Evolutionary conservation across 2,329 filamentous ascomycete species (phyloP).

Genomic region (Arthroderma sp.): DNA sequence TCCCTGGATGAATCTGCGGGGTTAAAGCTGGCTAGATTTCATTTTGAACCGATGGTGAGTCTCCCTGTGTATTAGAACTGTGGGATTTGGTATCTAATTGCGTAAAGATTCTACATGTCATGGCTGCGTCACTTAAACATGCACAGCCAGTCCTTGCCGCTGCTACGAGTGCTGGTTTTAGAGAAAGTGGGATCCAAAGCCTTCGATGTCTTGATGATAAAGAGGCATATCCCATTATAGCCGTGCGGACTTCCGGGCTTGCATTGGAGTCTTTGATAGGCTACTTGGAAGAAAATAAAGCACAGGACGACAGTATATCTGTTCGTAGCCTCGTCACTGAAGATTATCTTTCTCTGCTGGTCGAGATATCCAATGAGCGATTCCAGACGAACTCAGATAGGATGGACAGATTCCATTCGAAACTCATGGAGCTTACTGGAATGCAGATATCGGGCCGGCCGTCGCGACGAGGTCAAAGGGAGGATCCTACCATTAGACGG

Average conservation of each 20-base stretch:
- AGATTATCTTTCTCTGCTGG: conserved; percentile 52
- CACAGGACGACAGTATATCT: conserved; percentile 24
- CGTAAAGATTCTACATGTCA: conserved; percentile 69
- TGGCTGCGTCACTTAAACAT: conserved; percentile 60
- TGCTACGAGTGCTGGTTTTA: conserved; percentile 69
- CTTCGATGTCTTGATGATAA: conserved; percentile 41
- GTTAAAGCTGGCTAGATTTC: conserved; percentile 56
- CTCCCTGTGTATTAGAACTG: not conserved
- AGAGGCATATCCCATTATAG: conserved; percentile 58
- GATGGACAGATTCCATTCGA: conserved; percentile 24
- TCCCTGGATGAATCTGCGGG: conserved; percentile 33
- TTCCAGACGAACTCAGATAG: conserved; percentile 29
- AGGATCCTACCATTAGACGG: conserved; percentile 24
- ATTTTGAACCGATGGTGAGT: conserved; percentile 88
- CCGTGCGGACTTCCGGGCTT: conserved; percentile 70
- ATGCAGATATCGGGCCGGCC: not conserved
- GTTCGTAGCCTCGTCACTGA: conserved; percentile 48
- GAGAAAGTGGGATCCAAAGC: conserved; percentile 64
- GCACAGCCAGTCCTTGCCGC: conserved; percentile 64
- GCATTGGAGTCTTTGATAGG: conserved; percentile 73
- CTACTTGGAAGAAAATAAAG: conserved; percentile 19
- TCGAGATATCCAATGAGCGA: conserved; percentile 56
- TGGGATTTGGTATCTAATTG: not conserved
- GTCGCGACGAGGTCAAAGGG: conserved; percentile 19
- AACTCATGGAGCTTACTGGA: conserved; percentile 17